Evolutionary conservation across 805 yeast species (phyloP).

Genomic region (Zygosaccharomyces bisporus): DNA sequence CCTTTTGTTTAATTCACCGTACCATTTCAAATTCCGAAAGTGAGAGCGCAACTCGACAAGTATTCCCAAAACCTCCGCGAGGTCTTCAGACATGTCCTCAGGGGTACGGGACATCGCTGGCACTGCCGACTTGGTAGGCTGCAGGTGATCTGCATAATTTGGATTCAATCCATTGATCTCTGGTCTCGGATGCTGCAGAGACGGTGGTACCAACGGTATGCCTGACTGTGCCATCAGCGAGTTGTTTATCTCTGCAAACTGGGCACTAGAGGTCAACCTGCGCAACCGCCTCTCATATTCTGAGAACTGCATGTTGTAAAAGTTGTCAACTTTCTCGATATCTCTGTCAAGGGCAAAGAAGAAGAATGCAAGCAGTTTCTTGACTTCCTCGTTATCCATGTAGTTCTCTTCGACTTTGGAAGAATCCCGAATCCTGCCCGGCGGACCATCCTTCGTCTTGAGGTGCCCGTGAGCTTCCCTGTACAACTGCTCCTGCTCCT

Average conservation of each 20-base stretch:
- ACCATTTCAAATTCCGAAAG: constrained; percentile 86
- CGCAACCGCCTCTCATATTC: constrained; percentile 73
- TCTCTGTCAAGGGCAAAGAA: constrained; percentile 76
- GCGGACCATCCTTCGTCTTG: constrained; percentile 14
- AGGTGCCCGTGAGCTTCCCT: constrained; percentile 19
- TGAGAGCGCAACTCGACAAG: constrained; percentile 71
- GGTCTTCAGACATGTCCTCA: constrained; percentile 39
- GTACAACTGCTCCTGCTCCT: constrained; percentile 38
- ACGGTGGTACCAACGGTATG: constrained; percentile 7
- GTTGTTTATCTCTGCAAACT: constrained; percentile 19
- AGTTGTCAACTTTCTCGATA: constrained; percentile 74
- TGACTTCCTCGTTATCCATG: constrained; percentile 42
- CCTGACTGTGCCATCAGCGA: constrained; percentile 10
- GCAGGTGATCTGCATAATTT: neutral
- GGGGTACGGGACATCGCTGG: constrained; percentile 9
- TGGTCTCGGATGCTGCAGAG: constrained; percentile 13
- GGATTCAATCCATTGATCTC: constrained; percentile 6
- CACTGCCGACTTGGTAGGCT: neutral
- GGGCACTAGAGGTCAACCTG: constrained; percentile 40
- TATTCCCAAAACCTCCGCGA: constrained; percentile 61
- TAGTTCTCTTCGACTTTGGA: constrained; percentile 13
- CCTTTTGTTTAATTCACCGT: constrained; percentile 84
- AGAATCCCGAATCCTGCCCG: constrained; percentile 15
- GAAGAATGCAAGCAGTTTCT: constrained; percentile 55
- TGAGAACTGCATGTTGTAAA: constrained; percentile 65